phyloP scores from a whole-genome alignment of 2,329 filamentous ascomycete genomes.

The Epichloe sibirici region DNA sequence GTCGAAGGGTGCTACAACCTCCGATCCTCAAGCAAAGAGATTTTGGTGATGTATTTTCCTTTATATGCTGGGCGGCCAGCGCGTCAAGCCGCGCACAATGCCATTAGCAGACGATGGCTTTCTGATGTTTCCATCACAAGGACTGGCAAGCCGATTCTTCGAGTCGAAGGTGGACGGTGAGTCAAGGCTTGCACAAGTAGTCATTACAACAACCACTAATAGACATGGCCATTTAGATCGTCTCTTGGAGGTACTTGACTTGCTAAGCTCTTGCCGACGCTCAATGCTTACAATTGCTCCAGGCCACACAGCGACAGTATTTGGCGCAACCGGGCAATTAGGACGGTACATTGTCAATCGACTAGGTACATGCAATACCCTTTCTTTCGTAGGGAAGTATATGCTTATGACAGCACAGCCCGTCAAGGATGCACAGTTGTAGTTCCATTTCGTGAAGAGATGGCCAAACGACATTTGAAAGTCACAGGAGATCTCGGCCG shows the following conservation, averaged over 20 bases:
- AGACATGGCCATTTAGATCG: slow-evolving; percentile 43
- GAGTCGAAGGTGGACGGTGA: slow-evolving; percentile 80
- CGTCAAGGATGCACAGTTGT: slow-evolving; percentile 90
- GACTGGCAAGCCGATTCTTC: slow-evolving; percentile 90
- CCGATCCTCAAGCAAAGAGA: not conserved
- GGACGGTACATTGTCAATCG: slow-evolving; percentile 96
- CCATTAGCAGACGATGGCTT: slow-evolving; percentile 39
- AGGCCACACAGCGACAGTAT: slow-evolving; percentile 95
- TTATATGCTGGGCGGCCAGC: slow-evolving; percentile 43
- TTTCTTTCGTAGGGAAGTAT: not conserved
- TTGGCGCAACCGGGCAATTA: slow-evolving; percentile 90
- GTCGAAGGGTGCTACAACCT: not conserved
- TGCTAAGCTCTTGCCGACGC: not conserved
- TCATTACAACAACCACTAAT: slow-evolving; percentile 13
- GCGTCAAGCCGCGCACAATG: slow-evolving; percentile 32
- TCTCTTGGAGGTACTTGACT: slow-evolving; percentile 63
- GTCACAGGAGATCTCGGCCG: slow-evolving; percentile 88
- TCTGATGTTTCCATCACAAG: slow-evolving; percentile 88
- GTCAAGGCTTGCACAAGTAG: slow-evolving; percentile 16
- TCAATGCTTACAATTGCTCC: slow-evolving; percentile 18
- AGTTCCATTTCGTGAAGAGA: slow-evolving; percentile 89
- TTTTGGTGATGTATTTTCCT: slow-evolving; percentile 41
- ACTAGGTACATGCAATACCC: slow-evolving; percentile 44
- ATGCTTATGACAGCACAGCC: slow-evolving; percentile 36
- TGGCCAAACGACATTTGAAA: slow-evolving; percentile 94